phyloP scores from a whole-genome alignment of 345 rosid species.

The Eucalyptus polyanthemos region DNA sequence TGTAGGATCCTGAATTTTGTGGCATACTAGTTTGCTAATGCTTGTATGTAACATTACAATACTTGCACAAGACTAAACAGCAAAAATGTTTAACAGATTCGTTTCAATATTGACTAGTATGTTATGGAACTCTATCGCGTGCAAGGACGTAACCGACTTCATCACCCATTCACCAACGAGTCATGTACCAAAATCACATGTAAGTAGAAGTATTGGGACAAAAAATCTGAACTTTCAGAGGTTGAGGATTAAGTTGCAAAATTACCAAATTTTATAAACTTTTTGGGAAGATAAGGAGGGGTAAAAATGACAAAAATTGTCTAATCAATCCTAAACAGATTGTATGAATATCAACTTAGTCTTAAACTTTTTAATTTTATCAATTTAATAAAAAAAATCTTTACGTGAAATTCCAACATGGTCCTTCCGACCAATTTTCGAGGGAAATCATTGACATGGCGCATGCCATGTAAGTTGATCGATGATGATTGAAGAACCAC shows the following conservation, averaged over 20 bases:
- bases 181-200: not conserved
- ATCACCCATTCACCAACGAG: not conserved
- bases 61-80: not conserved
- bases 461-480: rapidly evolving
- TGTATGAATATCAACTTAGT: rapidly evolving
- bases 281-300: not conserved
- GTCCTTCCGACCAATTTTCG: rapidly evolving
- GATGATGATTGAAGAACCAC: rapidly evolving
- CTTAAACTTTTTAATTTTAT: not conserved
- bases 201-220: not conserved
- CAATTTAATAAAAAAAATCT: rapidly evolving
- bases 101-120: not conserved
- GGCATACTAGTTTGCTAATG: not conserved
- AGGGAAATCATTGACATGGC: rapidly evolving
- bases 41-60: not conserved
- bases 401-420: rapidly evolving
- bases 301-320: not conserved
- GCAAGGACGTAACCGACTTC: not conserved
- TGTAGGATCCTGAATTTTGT: not conserved
- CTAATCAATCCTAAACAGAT: not conserved
- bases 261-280: not conserved
- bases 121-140: not conserved
- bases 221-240: not conserved
- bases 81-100: not conserved
- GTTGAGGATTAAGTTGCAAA: not conserved